phyloP scores from a whole-genome alignment of 805 yeast genomes.

The Starmerella etchellsii region DNA sequence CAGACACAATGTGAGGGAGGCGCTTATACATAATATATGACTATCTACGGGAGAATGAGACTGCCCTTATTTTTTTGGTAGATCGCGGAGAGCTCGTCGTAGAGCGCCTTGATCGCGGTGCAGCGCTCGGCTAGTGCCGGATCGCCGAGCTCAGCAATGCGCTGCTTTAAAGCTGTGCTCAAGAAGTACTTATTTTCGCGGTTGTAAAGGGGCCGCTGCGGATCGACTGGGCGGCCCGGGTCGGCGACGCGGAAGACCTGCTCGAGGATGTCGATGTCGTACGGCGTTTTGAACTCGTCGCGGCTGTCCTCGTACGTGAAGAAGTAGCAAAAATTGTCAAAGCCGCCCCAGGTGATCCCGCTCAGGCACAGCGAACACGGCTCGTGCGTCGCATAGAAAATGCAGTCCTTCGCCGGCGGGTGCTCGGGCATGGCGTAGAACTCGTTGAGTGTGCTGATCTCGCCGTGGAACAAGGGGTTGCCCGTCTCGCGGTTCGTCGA shows the following conservation, averaged over 20 bases:
- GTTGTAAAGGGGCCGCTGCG: slow-evolving; percentile 14
- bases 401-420: slow-evolving; percentile 15
- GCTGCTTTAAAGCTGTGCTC: slow-evolving; percentile 9
- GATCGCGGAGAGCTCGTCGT: slow-evolving; percentile 12
- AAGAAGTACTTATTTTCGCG: slow-evolving; percentile 14
- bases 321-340: slow-evolving; percentile 19
- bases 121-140: slow-evolving; percentile 7
- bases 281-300: slow-evolving; percentile 14
- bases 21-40: too few relatives aligned
- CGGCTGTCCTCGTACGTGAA: slow-evolving; percentile 19
- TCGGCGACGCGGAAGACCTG: slow-evolving; percentile 14
- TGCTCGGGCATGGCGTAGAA: slow-evolving; percentile 13
- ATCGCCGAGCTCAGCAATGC: slow-evolving; percentile 6
- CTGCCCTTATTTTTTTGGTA: slow-evolving; percentile 15
- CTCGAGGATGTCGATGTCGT: slow-evolving; percentile 17
- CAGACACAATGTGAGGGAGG: too few relatives aligned
- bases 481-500: slow-evolving; percentile 15
- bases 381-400: slow-evolving; percentile 21
- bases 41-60: slow-evolving; percentile 1
- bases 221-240: slow-evolving; percentile 6
- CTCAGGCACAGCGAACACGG: slow-evolving; percentile 21
- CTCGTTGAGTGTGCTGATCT: slow-evolving; percentile 14
- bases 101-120: slow-evolving; percentile 4
- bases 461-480: slow-evolving; percentile 20
- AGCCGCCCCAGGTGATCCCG: slow-evolving; percentile 21